phyloP scores from a whole-genome alignment of 306 rosid genomes.

The Fragaria vesca region DNA sequence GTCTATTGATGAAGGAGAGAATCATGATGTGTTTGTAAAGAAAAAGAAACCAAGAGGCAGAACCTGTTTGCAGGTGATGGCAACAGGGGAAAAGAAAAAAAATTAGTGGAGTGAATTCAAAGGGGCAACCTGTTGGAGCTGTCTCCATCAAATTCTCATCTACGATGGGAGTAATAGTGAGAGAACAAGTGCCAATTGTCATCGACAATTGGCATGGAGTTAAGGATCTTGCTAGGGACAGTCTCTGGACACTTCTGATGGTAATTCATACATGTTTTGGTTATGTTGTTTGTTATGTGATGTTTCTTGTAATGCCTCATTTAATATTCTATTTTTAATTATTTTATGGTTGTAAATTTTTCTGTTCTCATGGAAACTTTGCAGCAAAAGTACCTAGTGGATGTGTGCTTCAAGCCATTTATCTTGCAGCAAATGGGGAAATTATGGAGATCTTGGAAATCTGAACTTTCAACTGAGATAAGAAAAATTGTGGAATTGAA shows the following conservation, averaged over 20 bases:
- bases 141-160: background rate
- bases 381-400: background rate
- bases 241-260: background rate
- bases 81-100: background rate
- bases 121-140: background rate
- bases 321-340: too few species aligned
- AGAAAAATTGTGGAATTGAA: too few species aligned
- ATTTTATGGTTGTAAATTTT: too few species aligned
- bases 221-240: background rate
- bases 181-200: background rate
- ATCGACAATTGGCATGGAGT: fast-evolving
- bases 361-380: background rate
- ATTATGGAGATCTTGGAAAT: too few species aligned
- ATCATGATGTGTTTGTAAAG: background rate
- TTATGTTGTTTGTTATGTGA: background rate
- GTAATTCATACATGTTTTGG: background rate
- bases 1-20: background rate
- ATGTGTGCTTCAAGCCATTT: background rate
- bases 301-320: too few species aligned
- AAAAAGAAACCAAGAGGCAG: background rate
- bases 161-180: background rate
- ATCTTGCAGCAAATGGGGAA: background rate
- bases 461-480: too few species aligned
- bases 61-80: background rate
- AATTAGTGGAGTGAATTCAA: background rate